A percentile compares a stretch with the other conserved stretches of the same genome.
phyloP scores from a whole-genome alignment of 768 basidiomycete species.

The Thelephora ganbajun region DNA sequence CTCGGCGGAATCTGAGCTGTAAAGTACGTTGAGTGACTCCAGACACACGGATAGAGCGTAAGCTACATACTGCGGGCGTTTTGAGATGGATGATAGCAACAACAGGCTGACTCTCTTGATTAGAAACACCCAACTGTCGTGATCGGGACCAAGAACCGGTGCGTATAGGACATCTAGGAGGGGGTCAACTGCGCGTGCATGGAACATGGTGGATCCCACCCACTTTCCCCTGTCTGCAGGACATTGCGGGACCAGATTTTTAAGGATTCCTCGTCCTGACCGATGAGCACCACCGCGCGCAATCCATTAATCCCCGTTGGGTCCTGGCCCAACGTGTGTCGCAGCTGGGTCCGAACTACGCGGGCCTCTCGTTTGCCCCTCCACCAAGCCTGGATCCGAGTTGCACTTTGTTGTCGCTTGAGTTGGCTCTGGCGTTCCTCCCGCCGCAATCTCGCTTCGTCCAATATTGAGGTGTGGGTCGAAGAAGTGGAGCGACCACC shows the following conservation, averaged over 20 bases:
- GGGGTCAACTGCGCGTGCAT: not conserved
- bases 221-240: conserved; percentile 14
- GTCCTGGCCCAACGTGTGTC: conserved; percentile 35
- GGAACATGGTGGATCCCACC: conserved; percentile 4
- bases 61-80: conserved; percentile 31
- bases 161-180: conserved; percentile 26
- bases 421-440: conserved; percentile 42
- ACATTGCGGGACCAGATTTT: conserved; percentile 31
- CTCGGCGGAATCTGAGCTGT: not conserved
- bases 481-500: conserved; percentile 45
- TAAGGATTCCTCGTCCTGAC: conserved; percentile 31
- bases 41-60: not conserved
- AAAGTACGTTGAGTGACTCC: not conserved
- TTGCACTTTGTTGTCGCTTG: conserved; percentile 41
- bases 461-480: conserved; percentile 42
- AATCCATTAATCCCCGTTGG: conserved; percentile 40
- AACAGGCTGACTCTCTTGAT: conserved; percentile 33
- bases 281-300: conserved; percentile 52
- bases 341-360: conserved; percentile 29
- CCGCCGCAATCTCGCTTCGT: conserved; percentile 46
- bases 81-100: conserved; percentile 39
- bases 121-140: conserved; percentile 47
- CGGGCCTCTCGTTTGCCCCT: conserved; percentile 32
- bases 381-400: conserved; percentile 60
- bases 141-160: conserved; percentile 22